A percentile compares a stretch with the other conserved stretches of the same genome.
Conservation (phyloP, 1,139 yeast species). For the Saccharomycopsis hybrid region DNA sequence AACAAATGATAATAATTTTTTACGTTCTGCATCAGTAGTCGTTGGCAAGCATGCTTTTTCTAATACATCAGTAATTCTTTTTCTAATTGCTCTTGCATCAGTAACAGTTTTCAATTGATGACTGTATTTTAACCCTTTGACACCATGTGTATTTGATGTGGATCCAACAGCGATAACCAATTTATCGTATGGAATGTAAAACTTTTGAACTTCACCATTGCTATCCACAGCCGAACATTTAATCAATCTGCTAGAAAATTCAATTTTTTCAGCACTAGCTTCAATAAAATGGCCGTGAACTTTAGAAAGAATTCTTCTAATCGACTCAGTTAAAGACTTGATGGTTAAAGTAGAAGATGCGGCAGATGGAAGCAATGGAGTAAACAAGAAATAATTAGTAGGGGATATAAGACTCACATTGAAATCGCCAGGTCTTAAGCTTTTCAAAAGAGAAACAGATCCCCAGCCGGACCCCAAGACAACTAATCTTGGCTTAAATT, state of each 20-base stretch:
- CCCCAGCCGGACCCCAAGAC: slow-evolving; percentile 97
- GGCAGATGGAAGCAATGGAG: slow-evolving; percentile 88
- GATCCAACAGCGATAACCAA: slow-evolving; percentile 90
- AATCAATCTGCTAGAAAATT: slow-evolving; percentile 63
- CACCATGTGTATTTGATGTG: slow-evolving; percentile 85
- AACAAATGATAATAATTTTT: slow-evolving; percentile 72
- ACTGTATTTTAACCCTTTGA: slow-evolving; percentile 89
- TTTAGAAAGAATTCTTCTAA: slow-evolving; percentile 65
- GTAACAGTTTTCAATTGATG: slow-evolving; percentile 80
- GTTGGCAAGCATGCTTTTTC: slow-evolving; percentile 80
- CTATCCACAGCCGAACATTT: slow-evolving; percentile 41
- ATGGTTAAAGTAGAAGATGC: slow-evolving; percentile 91
- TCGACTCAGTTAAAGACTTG: slow-evolving; percentile 86
- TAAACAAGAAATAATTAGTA: slow-evolving; percentile 88
- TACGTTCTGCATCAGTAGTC: slow-evolving; percentile 68
- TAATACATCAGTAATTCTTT: slow-evolving; percentile 69
- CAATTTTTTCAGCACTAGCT: slow-evolving; percentile 87
- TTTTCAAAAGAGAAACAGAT: slow-evolving; percentile 71
- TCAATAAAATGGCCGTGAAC: slow-evolving; percentile 74
- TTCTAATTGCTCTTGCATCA: slow-evolving; percentile 74
- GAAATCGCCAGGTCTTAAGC: slow-evolving; percentile 77
- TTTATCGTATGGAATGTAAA: slow-evolving; percentile 62
- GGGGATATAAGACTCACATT: slow-evolving; percentile 89
- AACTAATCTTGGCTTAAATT: slow-evolving; percentile 62
- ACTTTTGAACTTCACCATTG: slow-evolving; percentile 42